Conservation (phyloP, 768 basidiomycete species). For the Cystofilobasidium bisporidii region DNA sequence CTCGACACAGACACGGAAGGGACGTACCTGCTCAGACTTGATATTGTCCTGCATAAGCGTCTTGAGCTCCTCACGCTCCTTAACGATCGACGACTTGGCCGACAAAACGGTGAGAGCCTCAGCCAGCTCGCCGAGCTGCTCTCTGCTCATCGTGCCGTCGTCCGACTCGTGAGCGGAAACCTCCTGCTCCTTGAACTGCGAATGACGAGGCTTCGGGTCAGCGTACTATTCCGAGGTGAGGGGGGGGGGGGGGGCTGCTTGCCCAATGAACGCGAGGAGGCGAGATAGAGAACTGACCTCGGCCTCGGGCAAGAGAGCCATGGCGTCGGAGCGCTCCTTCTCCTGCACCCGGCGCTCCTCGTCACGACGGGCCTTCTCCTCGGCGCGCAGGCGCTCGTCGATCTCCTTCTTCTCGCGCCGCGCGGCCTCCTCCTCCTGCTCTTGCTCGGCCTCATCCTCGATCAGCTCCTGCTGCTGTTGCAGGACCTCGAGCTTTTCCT, state of each 20-base stretch:
- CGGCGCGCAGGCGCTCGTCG: constrained; percentile 51
- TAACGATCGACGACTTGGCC: constrained; percentile 85
- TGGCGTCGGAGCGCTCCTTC: constrained; percentile 16
- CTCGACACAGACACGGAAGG: no score
- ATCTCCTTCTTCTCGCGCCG: constrained; percentile 59
- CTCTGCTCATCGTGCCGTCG: constrained; percentile 90
- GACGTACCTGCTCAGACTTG: constrained; percentile 66
- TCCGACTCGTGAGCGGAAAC: constrained; percentile 27
- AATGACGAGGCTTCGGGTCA: constrained; percentile 25
- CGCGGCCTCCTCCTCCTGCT: constrained; percentile 50
- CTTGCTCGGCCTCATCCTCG: constrained; percentile 97
- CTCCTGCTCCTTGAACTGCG: constrained; percentile 24
- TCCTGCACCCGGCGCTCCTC: constrained; percentile 38
- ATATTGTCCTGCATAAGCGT: constrained; percentile 90
- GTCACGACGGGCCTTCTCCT: constrained; percentile 56
- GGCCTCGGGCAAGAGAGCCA: constrained; percentile 64
- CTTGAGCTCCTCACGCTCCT: constrained; percentile 86
- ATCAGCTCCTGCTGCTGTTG: constrained; percentile 99
- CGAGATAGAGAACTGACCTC: constrained; percentile 50
- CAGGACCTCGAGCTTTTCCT: constrained; percentile 94
- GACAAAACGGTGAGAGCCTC: constrained; percentile 85
- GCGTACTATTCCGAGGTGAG: constrained; percentile 34
- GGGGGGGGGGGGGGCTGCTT: not conserved
- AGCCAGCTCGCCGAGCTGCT: constrained; percentile 86
- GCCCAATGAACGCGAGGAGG: no score